Base-by-base conservation (phyloP, 192 early-diverging fungal species). In the Mortierella hygrophila region DNA sequence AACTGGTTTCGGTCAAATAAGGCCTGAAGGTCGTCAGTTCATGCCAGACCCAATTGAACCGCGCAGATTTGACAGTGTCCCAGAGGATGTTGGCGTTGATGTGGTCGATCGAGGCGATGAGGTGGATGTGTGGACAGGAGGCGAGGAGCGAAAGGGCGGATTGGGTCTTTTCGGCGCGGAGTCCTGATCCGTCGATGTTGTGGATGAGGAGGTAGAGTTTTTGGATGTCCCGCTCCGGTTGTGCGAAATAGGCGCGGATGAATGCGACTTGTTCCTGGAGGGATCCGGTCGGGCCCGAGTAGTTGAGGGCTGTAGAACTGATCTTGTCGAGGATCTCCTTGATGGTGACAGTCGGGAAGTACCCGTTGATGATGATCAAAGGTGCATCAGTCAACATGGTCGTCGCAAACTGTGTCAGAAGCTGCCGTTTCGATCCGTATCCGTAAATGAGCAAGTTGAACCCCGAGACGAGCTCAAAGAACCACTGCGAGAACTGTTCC, bases 371-470 rank as follows among this genome's bases (percentile, higher is more conserved):
- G 23, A 96, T 93, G 16, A 97, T 89, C 0, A 96, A 89, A 0
- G 95, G 95, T 23, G 88, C 90, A 49, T 94, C 91, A 0, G 80
- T 86, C 15, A 94, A 83, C 26, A 89, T 55, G 7, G 90, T 79
- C 0, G 85, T 86, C 6, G 93, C 95, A 90, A 99, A 97, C 49
- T 90, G 76, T 68, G 92, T 95, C 47, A 99, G 82, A n/a, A 99
- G 75, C 7, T 88, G 87, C 7, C 94, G 93, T 85, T 99, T 99
- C 15, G 97, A 98, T 0, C 98, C 98, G 82, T 94, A 98, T 0
- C 98, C 98, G 81, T 97, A 98, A 60, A 98, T 95, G 1, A 97
- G 78, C 9, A 99, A 88, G 78, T 96, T 98, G 84, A 97, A 99
- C 1, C 96, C 97, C 18, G 90, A 89, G 6, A 81, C 70, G 7